Percentiles rank a stretch among this genome's conserved stretches.
phyloP scores from a whole-genome alignment of 2,329 filamentous ascomycete genomes.

The Fusarium algeriense region DNA sequence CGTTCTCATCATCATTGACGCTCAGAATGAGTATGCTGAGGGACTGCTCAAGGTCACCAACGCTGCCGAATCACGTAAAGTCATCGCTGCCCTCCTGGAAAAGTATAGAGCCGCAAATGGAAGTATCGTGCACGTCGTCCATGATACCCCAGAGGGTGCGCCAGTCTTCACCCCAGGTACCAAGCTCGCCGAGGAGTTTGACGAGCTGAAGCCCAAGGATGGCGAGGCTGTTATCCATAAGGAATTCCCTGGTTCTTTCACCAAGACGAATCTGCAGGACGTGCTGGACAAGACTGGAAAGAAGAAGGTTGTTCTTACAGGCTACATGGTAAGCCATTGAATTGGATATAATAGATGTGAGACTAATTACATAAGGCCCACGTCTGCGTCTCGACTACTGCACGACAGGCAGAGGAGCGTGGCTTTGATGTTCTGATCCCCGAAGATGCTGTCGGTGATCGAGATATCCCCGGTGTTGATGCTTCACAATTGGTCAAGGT shows the following conservation, averaged over 20 bases:
- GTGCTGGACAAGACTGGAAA: conserved; percentile 60
- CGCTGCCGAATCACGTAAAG: conserved; percentile 64
- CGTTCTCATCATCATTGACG: conserved; percentile 75
- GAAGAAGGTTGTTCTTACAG: conserved; percentile 72
- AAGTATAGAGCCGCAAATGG: conserved; percentile 68
- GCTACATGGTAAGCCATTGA: conserved; percentile 64
- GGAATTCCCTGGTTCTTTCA: conserved; percentile 69
- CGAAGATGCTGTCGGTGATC: conserved; percentile 73
- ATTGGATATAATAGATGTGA: fast-evolving
- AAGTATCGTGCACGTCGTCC: conserved; percentile 70
- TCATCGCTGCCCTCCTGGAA: conserved; percentile 67
- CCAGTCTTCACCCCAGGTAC: conserved; percentile 76
- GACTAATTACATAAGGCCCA: conserved; percentile 64
- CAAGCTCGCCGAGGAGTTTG: conserved; percentile 69
- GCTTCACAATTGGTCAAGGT: conserved; percentile 65
- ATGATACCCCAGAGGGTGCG: conserved; percentile 69
- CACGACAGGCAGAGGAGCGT: conserved; percentile 68
- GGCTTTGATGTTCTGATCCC: conserved; percentile 74
- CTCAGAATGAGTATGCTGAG: conserved; percentile 75
- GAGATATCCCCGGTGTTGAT: conserved; percentile 72
- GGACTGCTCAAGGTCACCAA: conserved; percentile 69
- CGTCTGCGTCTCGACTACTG: conserved; percentile 73
- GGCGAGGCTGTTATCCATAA: conserved; percentile 71
- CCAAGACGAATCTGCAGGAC: conserved; percentile 69
- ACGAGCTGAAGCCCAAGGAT: conserved; percentile 66